These are phyloP conservation scores for Globisporangium nunn DNA, from an alignment of 352 stramenopile genomes.

Conservation along the genomic window DNA sequence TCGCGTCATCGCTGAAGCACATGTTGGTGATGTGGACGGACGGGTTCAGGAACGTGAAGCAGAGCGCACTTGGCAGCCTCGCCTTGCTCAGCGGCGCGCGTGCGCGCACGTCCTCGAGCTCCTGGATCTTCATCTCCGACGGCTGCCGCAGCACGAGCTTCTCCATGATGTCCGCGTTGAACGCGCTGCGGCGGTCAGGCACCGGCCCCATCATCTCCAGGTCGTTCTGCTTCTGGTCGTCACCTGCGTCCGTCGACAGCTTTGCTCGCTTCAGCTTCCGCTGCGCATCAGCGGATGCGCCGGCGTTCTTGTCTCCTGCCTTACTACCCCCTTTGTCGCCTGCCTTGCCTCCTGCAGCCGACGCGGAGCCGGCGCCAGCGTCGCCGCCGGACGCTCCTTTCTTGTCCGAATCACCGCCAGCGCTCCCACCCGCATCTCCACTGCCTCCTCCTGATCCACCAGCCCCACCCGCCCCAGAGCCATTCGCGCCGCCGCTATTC, in stretches of 20 bases:
- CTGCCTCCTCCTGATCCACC: constrained; percentile 5
- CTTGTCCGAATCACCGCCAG: constrained; percentile 32
- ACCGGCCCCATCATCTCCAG: constrained; percentile 52
- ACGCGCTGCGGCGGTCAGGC: constrained; percentile 60
- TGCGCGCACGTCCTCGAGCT: constrained; percentile 54
- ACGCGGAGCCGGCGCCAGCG: constrained; percentile 8
- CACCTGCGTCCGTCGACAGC: constrained; percentile 21
- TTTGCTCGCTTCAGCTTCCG: constrained; percentile 61
- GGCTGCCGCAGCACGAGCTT: constrained; percentile 74
- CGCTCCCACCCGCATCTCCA: constrained; percentile 5
- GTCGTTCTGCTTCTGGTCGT: constrained; percentile 42
- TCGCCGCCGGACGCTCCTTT: constrained; percentile 26
- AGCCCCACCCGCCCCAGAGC: constrained; percentile 10
- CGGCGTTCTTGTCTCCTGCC: constrained; percentile 6
- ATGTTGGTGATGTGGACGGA: constrained; percentile 76
- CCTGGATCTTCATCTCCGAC: constrained; percentile 51
- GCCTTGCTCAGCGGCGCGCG: constrained; percentile 46
- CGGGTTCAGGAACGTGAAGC: constrained; percentile 78
- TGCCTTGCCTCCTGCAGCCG: constrained; percentile 14
- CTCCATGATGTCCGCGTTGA: constrained; percentile 69
- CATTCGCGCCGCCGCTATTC: constrained; percentile 12
- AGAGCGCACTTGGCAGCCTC: constrained; percentile 56
- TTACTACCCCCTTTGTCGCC: constrained; percentile 31
- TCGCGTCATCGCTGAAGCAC: constrained; percentile 73
- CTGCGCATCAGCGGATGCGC: constrained; percentile 21